These are phyloP conservation scores for Gardenia jasminoides DNA, from an alignment of 257 asterid genomes.

Conservation along the genomic window DNA sequence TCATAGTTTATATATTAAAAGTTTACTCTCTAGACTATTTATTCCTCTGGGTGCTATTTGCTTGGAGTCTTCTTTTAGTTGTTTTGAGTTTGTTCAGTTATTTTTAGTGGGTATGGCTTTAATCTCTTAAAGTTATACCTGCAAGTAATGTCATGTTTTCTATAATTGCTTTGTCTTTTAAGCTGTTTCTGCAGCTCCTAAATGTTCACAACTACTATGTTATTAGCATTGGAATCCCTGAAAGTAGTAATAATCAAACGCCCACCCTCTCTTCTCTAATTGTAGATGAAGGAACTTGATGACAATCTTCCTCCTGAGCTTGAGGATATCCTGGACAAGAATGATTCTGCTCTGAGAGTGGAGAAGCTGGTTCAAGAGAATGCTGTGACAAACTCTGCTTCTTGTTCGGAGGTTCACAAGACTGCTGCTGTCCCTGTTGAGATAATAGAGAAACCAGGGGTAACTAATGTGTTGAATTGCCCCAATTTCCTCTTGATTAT, in stretches of 20 bases:
- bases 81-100: neutral
- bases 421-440: slow-evolving; percentile 33
- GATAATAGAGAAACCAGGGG: slow-evolving; percentile 41
- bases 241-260: neutral
- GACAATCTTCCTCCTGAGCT: slow-evolving; percentile 60
- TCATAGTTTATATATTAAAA: neutral
- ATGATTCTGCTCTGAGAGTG: slow-evolving; percentile 25
- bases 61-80: neutral
- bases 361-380: slow-evolving; percentile 36
- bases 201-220: neutral
- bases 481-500: neutral
- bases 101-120: neutral
- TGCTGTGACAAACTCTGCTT: slow-evolving; percentile 35
- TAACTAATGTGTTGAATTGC: slow-evolving; percentile 22
- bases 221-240: neutral
- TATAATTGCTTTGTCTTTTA: neutral
- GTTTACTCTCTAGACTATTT: neutral
- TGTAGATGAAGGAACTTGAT: slow-evolving; percentile 74
- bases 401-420: slow-evolving; percentile 26
- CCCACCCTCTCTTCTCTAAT: slow-evolving; percentile 15
- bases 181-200: neutral
- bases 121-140: neutral
- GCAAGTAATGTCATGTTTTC: neutral
- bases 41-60: neutral
- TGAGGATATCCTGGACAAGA: slow-evolving; percentile 48